These are phyloP conservation scores for Saccharomycopsis sp. DNA, from an alignment of 805 yeast species.

Conservation along the genomic window DNA sequence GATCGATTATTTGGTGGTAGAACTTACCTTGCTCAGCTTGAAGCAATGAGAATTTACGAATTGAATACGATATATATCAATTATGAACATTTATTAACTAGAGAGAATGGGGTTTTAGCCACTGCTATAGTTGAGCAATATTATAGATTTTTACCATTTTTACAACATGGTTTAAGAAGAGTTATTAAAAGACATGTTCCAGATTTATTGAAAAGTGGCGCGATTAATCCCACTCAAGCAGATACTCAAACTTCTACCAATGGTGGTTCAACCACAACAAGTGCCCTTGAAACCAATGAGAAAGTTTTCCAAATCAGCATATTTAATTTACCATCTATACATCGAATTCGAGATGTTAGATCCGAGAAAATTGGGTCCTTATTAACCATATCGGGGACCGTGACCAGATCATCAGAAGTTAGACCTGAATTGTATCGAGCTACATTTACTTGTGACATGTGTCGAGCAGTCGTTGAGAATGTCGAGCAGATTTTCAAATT, in stretches of 20 bases:
- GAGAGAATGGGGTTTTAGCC: slow-evolving; percentile 84
- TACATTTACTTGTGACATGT: slow-evolving; percentile 81
- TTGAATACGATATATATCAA: slow-evolving; percentile 76
- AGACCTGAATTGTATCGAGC: slow-evolving; percentile 89
- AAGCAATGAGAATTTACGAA: slow-evolving; percentile 72
- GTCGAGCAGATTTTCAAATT: slow-evolving; percentile 89
- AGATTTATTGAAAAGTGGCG: slow-evolving; percentile 45
- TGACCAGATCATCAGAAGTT: slow-evolving; percentile 92
- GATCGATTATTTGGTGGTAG: slow-evolving; percentile 42
- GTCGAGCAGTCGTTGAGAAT: slow-evolving; percentile 78
- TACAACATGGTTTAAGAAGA: slow-evolving; percentile 65
- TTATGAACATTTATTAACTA: slow-evolving; percentile 64
- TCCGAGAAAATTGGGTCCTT: slow-evolving; percentile 84
- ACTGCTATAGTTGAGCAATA: slow-evolving; percentile 86
- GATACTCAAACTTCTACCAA: slow-evolving; percentile 24
- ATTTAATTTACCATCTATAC: slow-evolving; percentile 73
- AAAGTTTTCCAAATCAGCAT: slow-evolving; percentile 85
- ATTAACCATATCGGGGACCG: slow-evolving; percentile 85
- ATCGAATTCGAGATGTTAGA: slow-evolving; percentile 83
- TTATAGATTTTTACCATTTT: slow-evolving; percentile 84
- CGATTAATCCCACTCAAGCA: slow-evolving; percentile 26
- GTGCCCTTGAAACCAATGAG: slow-evolving; percentile 48
- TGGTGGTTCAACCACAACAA: slow-evolving; percentile 33
- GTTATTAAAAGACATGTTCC: slow-evolving; percentile 75
- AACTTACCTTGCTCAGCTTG: slow-evolving; percentile 71